Conservation (phyloP, 306 rosid genomes). For the Cyamopsis tetragonoloba region DNA sequence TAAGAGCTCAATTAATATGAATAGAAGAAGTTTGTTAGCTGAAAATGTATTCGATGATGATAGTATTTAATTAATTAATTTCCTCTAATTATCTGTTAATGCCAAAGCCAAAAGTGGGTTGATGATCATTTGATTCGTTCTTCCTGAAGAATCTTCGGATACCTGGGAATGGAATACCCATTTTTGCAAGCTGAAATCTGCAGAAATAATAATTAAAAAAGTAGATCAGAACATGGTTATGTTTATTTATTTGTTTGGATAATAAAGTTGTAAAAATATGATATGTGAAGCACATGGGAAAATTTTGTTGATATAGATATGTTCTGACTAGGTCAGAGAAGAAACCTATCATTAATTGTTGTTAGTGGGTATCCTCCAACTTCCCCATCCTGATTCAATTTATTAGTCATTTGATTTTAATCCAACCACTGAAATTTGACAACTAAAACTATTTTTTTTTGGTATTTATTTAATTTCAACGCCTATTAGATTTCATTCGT, state of each 20-base stretch:
- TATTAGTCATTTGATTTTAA: too few relatives aligned
- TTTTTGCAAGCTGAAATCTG: conserved; percentile 92
- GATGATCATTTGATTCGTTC: conserved; percentile 58
- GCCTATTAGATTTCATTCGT: too few relatives aligned
- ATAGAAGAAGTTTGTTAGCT: conserved; percentile 28
- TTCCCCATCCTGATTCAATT: too few relatives aligned
- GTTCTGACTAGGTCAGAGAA: conserved; percentile 13
- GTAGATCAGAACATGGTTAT: conserved; percentile 11
- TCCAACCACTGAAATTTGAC: too few relatives aligned
- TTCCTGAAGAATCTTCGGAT: conserved; percentile 62
- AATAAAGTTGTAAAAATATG: conserved; percentile 4
- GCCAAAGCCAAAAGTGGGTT: not conserved
- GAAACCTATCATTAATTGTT: conserved; percentile 1
- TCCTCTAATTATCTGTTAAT: not conserved
- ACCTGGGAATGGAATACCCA: conserved; percentile 73
- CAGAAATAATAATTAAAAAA: conserved; percentile 25
- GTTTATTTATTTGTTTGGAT: not conserved
- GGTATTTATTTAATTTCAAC: too few relatives aligned
- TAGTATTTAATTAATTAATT: not conserved
- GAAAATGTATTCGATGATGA: conserved; percentile 22
- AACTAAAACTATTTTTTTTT: too few relatives aligned
- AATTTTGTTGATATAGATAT: not conserved
- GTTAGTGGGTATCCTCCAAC: conserved; percentile 26
- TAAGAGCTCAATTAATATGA: not conserved
- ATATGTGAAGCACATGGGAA: conserved; percentile 5